These are phyloP conservation scores for Amanita rubescens DNA, from an alignment of 768 basidiomycete genomes.

Conservation along the genomic window DNA sequence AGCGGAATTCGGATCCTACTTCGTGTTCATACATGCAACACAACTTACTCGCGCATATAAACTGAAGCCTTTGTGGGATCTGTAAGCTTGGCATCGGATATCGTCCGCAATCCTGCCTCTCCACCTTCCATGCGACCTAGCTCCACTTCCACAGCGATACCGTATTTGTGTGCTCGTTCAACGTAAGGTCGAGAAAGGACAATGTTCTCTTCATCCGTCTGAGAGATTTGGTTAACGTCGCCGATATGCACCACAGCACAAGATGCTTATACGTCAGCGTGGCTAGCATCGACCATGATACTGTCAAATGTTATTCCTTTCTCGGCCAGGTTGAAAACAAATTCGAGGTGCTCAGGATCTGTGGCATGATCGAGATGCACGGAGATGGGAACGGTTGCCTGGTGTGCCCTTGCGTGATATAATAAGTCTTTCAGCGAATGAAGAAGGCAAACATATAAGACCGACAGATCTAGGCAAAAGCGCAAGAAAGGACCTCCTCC, in stretches of 20 bases:
- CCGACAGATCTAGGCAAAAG: slow-evolving; percentile 36
- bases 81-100: slow-evolving; percentile 41
- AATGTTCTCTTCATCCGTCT: slow-evolving; percentile 44
- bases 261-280: slow-evolving; percentile 28
- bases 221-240: background rate
- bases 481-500: slow-evolving; percentile 36
- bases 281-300: slow-evolving; percentile 45
- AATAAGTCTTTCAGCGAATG: background rate
- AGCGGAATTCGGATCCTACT: background rate
- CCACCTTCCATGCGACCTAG: slow-evolving; percentile 42
- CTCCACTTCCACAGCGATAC: slow-evolving; percentile 40
- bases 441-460: background rate
- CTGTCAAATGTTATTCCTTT: slow-evolving; percentile 40
- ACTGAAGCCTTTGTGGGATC: slow-evolving; percentile 32
- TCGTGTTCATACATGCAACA: background rate
- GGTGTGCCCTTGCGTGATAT: slow-evolving; percentile 27
- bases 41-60: slow-evolving; percentile 32
- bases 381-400: slow-evolving; percentile 40
- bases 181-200: slow-evolving; percentile 35
- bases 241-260: background rate
- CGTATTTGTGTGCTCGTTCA: slow-evolving; percentile 31
- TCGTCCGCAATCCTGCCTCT: slow-evolving; percentile 40
- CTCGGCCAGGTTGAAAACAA: slow-evolving; percentile 36
- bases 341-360: slow-evolving; percentile 37
- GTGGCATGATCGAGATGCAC: slow-evolving; percentile 45